Evolutionary conservation across 176 grass and related monocot species (phyloP), one percentile per base, ranked within the genome.

Genomic region (Oryza coarctata): DNA sequence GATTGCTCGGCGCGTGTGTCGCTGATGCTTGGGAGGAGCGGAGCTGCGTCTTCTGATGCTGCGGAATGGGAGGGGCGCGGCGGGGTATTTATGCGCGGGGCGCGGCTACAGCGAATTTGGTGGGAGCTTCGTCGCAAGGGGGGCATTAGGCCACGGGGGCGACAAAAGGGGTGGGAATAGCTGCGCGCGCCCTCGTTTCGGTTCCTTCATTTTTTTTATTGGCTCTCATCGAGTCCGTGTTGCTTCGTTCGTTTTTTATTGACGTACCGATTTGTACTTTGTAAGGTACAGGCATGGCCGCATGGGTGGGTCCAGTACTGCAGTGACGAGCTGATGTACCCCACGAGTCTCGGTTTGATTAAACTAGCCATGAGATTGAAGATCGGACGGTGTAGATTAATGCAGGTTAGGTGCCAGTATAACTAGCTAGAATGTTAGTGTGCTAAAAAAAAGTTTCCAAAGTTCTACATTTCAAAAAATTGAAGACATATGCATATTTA

Each of bases 11-110:
- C 18, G 38, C n/a, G 65, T 22, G 49, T 49, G 50, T 57, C 12
- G 63, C 2, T 41, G 65, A 18, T 26, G 40, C 32, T 65, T 71
- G 72, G 44, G 44, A 47, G 44, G 44, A 13, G 41, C 41, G 9
- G 41, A 3, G 47, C 47, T 18, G 47, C 47, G 47, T 50, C 47
- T 14, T 50, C 47, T 18, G 47, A 11, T 60, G 55, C 55, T 63
- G 73, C 50, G 66, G 71, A 87, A 28, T 65, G 65, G 32, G 31
- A 41, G 43, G 18, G 23, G 31, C 7, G 6, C 2, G 3, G 43
- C 13, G 45, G 45, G 67, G 38, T 83, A 88, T 78, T 88, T 88
- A 88, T 83, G 36, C 43, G 5, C 22, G 32, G 43, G 3, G 50
- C 12, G 50, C 38, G 71, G 25, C 75, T 22, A 22, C 4, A 12